Conservation (phyloP, 257 asterid genomes). For the Mitragyna speciosa region DNA sequence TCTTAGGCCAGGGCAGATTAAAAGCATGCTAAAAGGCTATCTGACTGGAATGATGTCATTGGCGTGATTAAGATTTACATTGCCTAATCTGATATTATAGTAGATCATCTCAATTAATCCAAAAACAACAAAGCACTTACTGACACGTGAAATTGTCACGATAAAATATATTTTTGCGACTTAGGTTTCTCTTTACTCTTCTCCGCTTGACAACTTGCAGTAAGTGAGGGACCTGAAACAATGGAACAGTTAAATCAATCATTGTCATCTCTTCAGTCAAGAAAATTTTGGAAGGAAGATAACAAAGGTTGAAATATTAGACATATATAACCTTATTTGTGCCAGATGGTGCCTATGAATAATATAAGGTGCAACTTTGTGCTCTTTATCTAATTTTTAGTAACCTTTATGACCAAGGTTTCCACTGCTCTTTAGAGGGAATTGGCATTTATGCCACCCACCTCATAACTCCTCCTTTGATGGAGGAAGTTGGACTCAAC, state of each 20-base stretch:
- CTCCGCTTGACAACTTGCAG: constrained; percentile 81
- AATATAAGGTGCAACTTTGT: neutral
- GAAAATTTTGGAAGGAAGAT: neutral
- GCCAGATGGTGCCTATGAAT: neutral
- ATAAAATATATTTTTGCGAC: constrained; percentile 76
- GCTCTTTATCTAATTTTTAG: neutral
- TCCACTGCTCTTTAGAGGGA: neutral
- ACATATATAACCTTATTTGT: neutral
- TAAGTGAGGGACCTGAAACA: constrained; percentile 77
- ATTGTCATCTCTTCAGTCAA: neutral
- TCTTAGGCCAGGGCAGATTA: too few species aligned
- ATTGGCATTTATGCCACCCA: neutral
- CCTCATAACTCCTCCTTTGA: neutral
- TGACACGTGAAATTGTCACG: constrained; percentile 86
- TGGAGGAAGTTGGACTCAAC: neutral
- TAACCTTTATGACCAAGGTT: neutral
- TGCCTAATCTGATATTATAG: neutral
- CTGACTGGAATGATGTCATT: too few species aligned
- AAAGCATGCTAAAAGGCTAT: too few species aligned
- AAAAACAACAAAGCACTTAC: constrained; percentile 52
- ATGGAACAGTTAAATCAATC: constrained; percentile 3
- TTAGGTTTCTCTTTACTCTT: constrained; percentile 64
- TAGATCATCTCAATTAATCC: neutral
- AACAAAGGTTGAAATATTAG: constrained; percentile 4
- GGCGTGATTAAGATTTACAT: too few species aligned